These are phyloP conservation scores for Leccinum obscurum DNA, from an alignment of 768 basidiomycete species.

Conservation along the genomic window DNA sequence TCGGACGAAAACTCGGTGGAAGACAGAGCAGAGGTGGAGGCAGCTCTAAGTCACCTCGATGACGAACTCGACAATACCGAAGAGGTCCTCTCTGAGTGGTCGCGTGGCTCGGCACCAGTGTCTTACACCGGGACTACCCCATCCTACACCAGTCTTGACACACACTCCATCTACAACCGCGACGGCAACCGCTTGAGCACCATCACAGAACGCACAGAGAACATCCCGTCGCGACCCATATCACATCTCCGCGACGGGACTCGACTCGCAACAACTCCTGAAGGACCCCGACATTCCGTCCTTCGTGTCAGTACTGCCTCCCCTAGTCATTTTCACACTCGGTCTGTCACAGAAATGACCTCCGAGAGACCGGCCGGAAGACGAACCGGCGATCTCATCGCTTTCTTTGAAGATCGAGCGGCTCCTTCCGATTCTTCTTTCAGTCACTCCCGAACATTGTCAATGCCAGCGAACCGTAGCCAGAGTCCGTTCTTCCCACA, in stretches of 20 bases:
- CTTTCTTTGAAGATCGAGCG: conserved; percentile 65
- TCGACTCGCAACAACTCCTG: conserved; percentile 42
- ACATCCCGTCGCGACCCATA: conserved; percentile 56
- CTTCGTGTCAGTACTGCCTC: conserved; percentile 40
- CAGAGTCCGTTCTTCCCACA: conserved; percentile 31
- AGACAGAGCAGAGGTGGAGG: conserved; percentile 61
- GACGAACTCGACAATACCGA: conserved; percentile 67
- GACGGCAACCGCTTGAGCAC: conserved; percentile 61
- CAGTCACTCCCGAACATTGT: conserved; percentile 55
- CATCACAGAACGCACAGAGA: conserved; percentile 79
- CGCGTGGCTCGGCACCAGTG: conserved; percentile 39
- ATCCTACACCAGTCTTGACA: conserved; percentile 38
- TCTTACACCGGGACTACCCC: conserved; percentile 36
- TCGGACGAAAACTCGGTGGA: conserved; percentile 53
- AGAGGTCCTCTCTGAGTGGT: conserved; percentile 66
- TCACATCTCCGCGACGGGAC: conserved; percentile 40
- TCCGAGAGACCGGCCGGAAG: conserved; percentile 47
- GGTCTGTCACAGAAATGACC: conserved; percentile 59
- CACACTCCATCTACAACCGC: conserved; percentile 39
- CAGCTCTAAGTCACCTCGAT: conserved; percentile 63
- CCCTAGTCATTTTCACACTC: conserved; percentile 45
- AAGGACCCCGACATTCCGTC: conserved; percentile 48
- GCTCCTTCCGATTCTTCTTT: conserved; percentile 37
- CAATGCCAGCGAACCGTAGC: conserved; percentile 44
- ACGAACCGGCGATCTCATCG: conserved; percentile 69